Base-by-base conservation (phyloP, 169 alveolate genomes). In the Cryptosporidium bovis region DNA sequence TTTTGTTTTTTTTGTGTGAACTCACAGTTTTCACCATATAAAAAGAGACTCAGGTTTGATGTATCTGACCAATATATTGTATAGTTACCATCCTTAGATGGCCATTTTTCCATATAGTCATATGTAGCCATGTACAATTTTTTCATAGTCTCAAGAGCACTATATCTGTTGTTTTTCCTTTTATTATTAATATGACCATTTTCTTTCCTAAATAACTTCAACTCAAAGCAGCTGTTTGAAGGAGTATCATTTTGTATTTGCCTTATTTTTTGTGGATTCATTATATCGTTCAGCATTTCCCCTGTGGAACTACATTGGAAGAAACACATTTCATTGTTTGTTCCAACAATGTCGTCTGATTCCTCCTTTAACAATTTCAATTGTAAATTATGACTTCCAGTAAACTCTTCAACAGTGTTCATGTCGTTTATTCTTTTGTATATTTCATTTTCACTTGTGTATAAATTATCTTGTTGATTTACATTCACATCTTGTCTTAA, bases 41-140 rank as follows among this genome's bases (percentile, higher is more conserved):
- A 60, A 77, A 40, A 60, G 0, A 66, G 64, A 34, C 87, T 62
- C 3, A 77, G 64, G 24, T 77, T 71, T 3, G 69, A 62, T 60
- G 77, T 77, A 40, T 56, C 34, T 60, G 87, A 56, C 87, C 87
- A 77, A 60, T 77, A 27, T 20, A 77, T 77, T 12, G 87, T 77
- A 62, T 77, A 77, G 18, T 77, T 44, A 2, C 87, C 87, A 44
- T 77, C 87, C 3, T 18, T 16, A 29, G 87, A 77, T 8, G 87
- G 87, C 87, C 87, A 77, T 48, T 46, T 77, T 44, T 40, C 64
- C 18, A 77, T 60, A 33, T 77, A 77, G 4, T 58, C 77, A 27
- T 77, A 56, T 2, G 87, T 77, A 12, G 71, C 69, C 40, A n/a
- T 44, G 53, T 77, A 77, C 20, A 77, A 60, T n/a, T 77, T 77